A percentile compares a stretch with the other conserved stretches of the same genome.
These are phyloP conservation scores for Cylindrotheca fusiformis DNA, from an alignment of 108 stramenopile species.

Conservation along the genomic window DNA sequence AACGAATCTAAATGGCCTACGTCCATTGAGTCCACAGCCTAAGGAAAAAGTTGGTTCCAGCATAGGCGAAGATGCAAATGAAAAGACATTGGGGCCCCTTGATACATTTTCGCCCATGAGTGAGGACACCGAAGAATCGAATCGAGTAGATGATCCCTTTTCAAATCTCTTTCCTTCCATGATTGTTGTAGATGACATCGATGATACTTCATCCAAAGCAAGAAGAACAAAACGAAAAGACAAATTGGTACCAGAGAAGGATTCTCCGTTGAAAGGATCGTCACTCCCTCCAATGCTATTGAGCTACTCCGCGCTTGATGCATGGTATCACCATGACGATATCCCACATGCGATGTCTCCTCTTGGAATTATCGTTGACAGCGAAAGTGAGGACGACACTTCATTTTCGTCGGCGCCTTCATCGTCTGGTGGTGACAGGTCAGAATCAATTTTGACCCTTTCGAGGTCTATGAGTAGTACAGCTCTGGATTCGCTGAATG, in stretches of 20 bases:
- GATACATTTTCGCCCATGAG: slow-evolving; percentile 12
- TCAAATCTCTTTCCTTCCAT: slow-evolving; percentile 44
- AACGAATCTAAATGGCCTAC: too few species aligned
- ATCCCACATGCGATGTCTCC: neutral
- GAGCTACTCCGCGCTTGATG: neutral
- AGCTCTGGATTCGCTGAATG: too few species aligned
- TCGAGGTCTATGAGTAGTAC: too few species aligned
- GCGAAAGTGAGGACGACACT: slow-evolving; percentile 4
- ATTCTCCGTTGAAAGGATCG: neutral
- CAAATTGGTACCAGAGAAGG: neutral
- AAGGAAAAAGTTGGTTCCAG: neutral
- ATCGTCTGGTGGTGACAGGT: too few species aligned
- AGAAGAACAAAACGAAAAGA: neutral
- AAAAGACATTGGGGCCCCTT: neutral
- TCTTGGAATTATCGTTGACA: slow-evolving; percentile 9
- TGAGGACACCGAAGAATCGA: neutral
- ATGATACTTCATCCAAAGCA: neutral
- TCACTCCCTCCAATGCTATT: neutral
- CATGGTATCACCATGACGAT: neutral
- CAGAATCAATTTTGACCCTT: too few species aligned
- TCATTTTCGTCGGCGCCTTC: neutral
- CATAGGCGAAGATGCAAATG: neutral
- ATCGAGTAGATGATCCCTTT: slow-evolving; percentile 15
- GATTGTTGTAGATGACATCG: slow-evolving; percentile 51
- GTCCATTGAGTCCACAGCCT: slow-evolving; percentile 6